phyloP scores from a whole-genome alignment of 345 rosid species.

The Rhodomyrtus tomentosa region DNA sequence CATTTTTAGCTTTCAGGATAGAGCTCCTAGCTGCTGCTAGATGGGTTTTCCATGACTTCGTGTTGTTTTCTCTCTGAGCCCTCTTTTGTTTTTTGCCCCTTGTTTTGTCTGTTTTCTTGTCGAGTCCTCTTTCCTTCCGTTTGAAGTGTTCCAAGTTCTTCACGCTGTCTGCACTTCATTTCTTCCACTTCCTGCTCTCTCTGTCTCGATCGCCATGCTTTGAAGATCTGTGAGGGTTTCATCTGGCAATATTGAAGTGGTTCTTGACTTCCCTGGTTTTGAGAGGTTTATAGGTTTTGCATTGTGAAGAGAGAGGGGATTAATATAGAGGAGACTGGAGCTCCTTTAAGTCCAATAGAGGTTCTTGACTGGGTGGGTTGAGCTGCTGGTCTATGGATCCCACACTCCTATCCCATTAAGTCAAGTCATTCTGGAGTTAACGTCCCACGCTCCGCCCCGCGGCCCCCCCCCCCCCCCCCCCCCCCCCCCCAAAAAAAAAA shows the following conservation, averaged over 20 bases:
- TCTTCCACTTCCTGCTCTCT: not conserved
- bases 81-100: not conserved
- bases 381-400: constrained; percentile 93
- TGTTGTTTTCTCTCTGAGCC: not conserved
- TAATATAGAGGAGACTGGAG: constrained; percentile 29
- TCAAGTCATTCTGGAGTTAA: constrained; percentile 3
- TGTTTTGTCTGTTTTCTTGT: not conserved
- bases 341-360: constrained; percentile 86
- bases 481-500: not conserved
- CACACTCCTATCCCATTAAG: constrained; percentile 33
- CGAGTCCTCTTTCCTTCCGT: not conserved
- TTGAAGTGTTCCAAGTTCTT: not conserved
- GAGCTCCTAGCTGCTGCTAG: not conserved
- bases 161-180: not conserved
- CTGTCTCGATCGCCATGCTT: not conserved
- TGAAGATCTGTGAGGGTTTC: not conserved
- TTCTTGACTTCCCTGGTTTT: not conserved
- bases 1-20: not conserved
- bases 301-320: not conserved
- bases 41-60: not conserved
- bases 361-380: constrained; percentile 40
- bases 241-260: not conserved
- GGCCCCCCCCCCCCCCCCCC: no score
- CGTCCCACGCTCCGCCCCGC: no score
- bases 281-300: not conserved